These are phyloP conservation scores for Pezicula radicicola DNA, from an alignment of 2,329 filamentous ascomycete genomes.

Conservation along the genomic window DNA sequence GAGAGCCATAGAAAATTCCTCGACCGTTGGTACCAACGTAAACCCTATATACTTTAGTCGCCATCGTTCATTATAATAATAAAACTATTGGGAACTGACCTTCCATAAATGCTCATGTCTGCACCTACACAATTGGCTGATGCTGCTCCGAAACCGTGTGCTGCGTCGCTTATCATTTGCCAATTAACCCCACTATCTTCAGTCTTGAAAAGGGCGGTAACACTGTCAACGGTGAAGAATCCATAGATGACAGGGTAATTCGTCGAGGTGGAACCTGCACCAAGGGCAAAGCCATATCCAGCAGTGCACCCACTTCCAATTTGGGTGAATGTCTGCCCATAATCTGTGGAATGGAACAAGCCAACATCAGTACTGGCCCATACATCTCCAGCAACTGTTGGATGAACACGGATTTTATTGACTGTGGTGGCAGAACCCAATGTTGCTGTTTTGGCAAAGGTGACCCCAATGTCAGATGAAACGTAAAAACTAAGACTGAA, in stretches of 20 bases:
- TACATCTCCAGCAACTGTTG: slow-evolving; percentile 54
- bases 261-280: slow-evolving; percentile 2
- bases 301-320: slow-evolving; percentile 1
- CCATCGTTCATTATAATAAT: too few relatives aligned
- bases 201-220: slow-evolving; percentile 20
- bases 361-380: slow-evolving; percentile 52
- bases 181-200: slow-evolving; percentile 25
- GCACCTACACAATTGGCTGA: slow-evolving; percentile 25
- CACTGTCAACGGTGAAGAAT: background rate
- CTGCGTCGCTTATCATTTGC: slow-evolving; percentile 24
- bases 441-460: slow-evolving; percentile 36
- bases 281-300: background rate
- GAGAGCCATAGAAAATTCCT: slow-evolving; percentile 29
- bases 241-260: background rate
- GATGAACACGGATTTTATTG: slow-evolving; percentile 53
- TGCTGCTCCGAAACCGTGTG: slow-evolving; percentile 24
- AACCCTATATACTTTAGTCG: slow-evolving; percentile 10
- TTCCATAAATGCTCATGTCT: slow-evolving; percentile 23
- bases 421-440: background rate
- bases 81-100: too few relatives aligned
- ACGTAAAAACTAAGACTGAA: slow-evolving; percentile 38
- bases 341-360: slow-evolving; percentile 42
- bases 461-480: slow-evolving; percentile 41
- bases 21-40: slow-evolving; percentile 32
- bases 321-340: background rate